Evolutionary conservation across 2,329 filamentous ascomycete genomes (phyloP), one percentile per base, ranked within the genome.

Genomic region (Hypoxylon sp.): DNA sequence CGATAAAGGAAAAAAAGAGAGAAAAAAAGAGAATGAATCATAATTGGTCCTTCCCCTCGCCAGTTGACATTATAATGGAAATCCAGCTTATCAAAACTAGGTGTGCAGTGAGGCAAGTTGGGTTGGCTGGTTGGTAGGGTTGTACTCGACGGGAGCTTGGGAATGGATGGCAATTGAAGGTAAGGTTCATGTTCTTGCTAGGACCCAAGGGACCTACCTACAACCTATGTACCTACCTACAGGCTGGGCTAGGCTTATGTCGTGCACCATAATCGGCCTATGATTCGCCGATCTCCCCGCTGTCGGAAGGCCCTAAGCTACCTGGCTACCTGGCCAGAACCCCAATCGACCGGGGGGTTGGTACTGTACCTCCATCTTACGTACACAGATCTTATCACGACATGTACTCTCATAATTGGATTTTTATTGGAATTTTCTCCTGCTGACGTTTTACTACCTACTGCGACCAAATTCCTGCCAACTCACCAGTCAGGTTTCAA

Each of bases 271-370:
- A 11, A 20, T 57, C 57, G 47, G 57, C 29, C 12, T 48, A 17
- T 57, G 50, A 62, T 60, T 63, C 61, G 54, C 60, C 56, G 46
- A 49, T 35, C 23, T 45, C 20, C 55, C 57, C 49, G 56, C 52
- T 48, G 48, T 56, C 48, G 43, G 51, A 45, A 12, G 36, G 43
- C 26, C 32, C 34, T 8, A 32, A 17, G 29, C 55, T 35, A 48
- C 43, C n/a, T n/a, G n/a, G n/a, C n/a, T n/a, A n/a, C n/a, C 16
- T 32, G 44, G 40, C 44, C 48, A 53, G 54, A 57, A 49, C 49
- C 31, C 38, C n/a, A 42, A 54, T 25, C 17, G 45, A 44, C 45
- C 41, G 29, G 49, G 53, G 49, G 53, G 36, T 45, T 25, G 21
- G 21, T 25, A 25, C 20, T 34, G 45, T n/a, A n/a, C n/a, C n/a